Evolutionary conservation across 768 basidiomycete species (phyloP), one percentile per base, ranked within the genome.

Genomic region (Tulasnella sp.): DNA sequence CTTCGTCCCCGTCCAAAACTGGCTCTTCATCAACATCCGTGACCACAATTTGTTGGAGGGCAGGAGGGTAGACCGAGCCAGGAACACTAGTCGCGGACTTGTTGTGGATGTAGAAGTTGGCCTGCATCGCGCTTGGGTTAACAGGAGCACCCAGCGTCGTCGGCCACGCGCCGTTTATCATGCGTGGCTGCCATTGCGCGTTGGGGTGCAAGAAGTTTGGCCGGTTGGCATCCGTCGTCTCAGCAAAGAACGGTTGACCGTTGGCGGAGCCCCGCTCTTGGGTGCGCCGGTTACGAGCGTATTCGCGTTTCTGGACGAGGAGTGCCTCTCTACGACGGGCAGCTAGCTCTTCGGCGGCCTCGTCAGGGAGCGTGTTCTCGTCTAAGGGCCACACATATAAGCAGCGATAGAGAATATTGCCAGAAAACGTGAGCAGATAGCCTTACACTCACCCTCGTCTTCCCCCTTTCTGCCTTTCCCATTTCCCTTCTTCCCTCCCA

Each of bases 401-500:
- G 52, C 34, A n/a, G 8, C 3, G 21, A 2, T 2, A 13, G 9
- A 9, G 26, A 43, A 43, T n/a, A 43, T 11, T n/a, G 11, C 41
- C n/a, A 4, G 15, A 38, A 38, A 38, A 38, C 5, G 34, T 7
- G 34, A 38, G 15, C 15, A 15, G 15, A 15, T 15, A 38, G 34
- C 34, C 34, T 38, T 38, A 38, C 34, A 29, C 55, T 3, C 26
- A 56, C 55, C 55, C 13, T 56, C 55, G 24, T 42, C 55, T 29
- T 24, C 23, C 17, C 44, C 55, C 23, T 45, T 42, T 24, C 30
- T 42, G 43, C 55, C 55, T 42, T 56, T 48, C 24, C 52, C 45
- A 13, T 55, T 59, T 9, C 43, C 54, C 52, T 62, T 62, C 34
- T 45, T 53, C 13, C 61, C 61, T 51, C 45, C 48, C n/a, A 62